phyloP scores from a whole-genome alignment of 2,329 filamentous ascomycete genomes.

The Fonsecaea pugnacius region DNA sequence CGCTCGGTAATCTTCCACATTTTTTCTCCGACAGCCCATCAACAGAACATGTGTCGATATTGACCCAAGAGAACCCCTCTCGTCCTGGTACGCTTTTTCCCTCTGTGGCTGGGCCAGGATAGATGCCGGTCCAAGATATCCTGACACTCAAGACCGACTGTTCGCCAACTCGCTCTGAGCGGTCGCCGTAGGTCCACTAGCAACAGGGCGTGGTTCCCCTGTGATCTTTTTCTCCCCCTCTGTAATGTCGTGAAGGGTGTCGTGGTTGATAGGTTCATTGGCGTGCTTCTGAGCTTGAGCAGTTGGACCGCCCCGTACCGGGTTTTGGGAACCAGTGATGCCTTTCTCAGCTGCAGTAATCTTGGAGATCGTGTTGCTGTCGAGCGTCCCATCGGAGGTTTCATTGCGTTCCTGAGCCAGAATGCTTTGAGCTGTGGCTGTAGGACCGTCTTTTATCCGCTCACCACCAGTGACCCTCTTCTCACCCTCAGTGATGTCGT shows the following conservation, averaged over 20 bases:
- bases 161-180: conserved; percentile 42
- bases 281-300: conserved; percentile 49
- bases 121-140: background rate
- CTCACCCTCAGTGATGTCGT: conserved; percentile 50
- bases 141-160: conserved; percentile 10
- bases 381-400: conserved; percentile 9
- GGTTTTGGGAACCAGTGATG: conserved; percentile 44
- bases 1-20: background rate
- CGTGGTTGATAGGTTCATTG: conserved; percentile 41
- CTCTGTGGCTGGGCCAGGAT: background rate
- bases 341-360: conserved; percentile 49
- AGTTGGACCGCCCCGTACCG: conserved; percentile 47
- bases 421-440: conserved; percentile 12
- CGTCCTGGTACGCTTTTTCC: background rate
- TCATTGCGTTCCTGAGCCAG: conserved; percentile 11
- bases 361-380: conserved; percentile 44
- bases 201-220: conserved; percentile 39
- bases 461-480: conserved; percentile 44
- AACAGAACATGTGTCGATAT: background rate
- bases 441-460: conserved; percentile 10
- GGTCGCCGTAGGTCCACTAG: conserved; percentile 47
- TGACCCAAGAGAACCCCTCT: background rate
- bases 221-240: conserved; percentile 49
- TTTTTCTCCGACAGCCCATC: background rate
- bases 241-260: conserved; percentile 49